Conservation (phyloP, 225 moss, liverwort and hornwort species). For the Sphagnum contortum region DNA sequence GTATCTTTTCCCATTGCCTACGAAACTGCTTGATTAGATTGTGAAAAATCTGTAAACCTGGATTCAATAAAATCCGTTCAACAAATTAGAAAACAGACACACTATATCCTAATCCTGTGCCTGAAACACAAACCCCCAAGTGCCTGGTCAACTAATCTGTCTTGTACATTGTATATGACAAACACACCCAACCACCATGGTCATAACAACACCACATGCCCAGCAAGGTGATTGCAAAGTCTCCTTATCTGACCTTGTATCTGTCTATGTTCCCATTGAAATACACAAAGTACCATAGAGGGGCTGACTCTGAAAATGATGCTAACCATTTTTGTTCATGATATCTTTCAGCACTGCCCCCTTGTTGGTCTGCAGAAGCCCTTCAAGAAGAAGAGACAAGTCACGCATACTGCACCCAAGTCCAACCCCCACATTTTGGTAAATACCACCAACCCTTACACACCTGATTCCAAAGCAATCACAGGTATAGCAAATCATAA, state of each 20-base stretch:
- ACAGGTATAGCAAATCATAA: background rate
- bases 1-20: conserved; percentile 68
- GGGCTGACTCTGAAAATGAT: background rate
- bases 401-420: conserved; percentile 57
- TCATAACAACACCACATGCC: no score
- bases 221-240: no score
- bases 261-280: background rate
- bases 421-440: background rate
- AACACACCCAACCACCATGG: no score
- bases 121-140: no score
- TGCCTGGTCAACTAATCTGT: no score
- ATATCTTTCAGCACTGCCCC: conserved; percentile 60
- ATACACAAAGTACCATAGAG: background rate
- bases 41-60: conserved; percentile 86
- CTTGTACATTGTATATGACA: no score
- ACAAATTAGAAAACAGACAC: conserved; percentile 16
- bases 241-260: background rate
- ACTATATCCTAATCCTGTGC: no score
- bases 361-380: conserved; percentile 64
- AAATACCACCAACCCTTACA: no score
- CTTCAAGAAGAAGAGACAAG: conserved; percentile 74
- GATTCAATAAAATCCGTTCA: background rate
- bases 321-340: conserved; percentile 68
- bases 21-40: conserved; percentile 78
- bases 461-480: no score